Evolutionary conservation across 2,329 filamentous ascomycete genomes (phyloP).

Genomic region (Camillea tinctor): DNA sequence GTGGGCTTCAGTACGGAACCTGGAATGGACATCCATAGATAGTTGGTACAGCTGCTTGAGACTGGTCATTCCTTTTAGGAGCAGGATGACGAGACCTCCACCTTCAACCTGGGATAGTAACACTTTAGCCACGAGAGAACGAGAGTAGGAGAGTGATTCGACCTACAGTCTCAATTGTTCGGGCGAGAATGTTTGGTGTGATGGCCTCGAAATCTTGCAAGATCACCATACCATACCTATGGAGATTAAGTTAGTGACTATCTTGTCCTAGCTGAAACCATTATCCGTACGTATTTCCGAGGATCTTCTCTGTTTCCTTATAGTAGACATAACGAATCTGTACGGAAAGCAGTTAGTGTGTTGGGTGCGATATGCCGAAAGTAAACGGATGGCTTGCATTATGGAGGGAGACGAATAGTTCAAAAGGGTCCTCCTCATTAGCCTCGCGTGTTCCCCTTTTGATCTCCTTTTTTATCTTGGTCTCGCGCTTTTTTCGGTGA

Average conservation of each 20-base stretch:
- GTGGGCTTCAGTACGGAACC: conserved; percentile 95
- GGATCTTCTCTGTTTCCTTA: conserved; percentile 98
- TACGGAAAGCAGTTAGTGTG: neutral
- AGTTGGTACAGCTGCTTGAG: conserved; percentile 95
- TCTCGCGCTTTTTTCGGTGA: conserved; percentile 96
- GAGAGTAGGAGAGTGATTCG: neutral
- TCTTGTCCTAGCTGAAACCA: conserved; percentile 43
- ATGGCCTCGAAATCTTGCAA: conserved; percentile 97
- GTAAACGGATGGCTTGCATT: conserved; percentile 62
- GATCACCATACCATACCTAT: conserved; percentile 98
- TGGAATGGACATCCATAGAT: conserved; percentile 95
- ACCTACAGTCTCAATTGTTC: conserved; percentile 82
- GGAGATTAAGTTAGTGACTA: conserved; percentile 35
- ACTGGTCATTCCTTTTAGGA: conserved; percentile 95
- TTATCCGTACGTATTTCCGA: conserved; percentile 92
- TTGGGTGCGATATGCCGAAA: neutral
- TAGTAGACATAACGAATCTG: neutral
- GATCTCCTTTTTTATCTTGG: conserved; percentile 98
- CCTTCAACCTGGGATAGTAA: conserved; percentile 64
- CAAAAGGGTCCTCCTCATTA: conserved; percentile 92
- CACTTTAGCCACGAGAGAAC: neutral
- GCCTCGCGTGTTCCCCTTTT: conserved; percentile 90
- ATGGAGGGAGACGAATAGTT: conserved; percentile 93
- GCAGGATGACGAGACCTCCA: conserved; percentile 82
- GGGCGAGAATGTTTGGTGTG: conserved; percentile 92